These are phyloP conservation scores for Colletotrichum incanum DNA, from an alignment of 2,329 filamentous ascomycete genomes.

Conservation along the genomic window DNA sequence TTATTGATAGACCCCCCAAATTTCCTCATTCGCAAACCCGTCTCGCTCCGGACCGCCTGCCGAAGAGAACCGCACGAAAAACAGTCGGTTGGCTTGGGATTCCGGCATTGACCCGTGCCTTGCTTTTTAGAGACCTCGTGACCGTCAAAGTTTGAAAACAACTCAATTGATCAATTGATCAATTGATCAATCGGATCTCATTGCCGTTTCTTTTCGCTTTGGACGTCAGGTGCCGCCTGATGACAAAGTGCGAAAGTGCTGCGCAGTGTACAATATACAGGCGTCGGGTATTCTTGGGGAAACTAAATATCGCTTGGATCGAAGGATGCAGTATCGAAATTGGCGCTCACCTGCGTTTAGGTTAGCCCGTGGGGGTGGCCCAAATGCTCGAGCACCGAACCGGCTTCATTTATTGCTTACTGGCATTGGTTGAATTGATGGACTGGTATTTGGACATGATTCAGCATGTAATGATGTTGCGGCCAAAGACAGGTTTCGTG, in stretches of 20 bases:
- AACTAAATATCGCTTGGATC: neutral
- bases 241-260: neutral
- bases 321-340: neutral
- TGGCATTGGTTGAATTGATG: neutral
- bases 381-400: neutral
- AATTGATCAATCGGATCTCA: slow-evolving; percentile 9
- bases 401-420: neutral
- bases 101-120: slow-evolving; percentile 33
- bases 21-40: slow-evolving; percentile 25
- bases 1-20: slow-evolving; percentile 37
- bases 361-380: neutral
- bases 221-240: slow-evolving; percentile 26
- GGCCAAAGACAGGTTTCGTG: too few relatives aligned
- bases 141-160: slow-evolving; percentile 3
- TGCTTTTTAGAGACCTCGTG: slow-evolving; percentile 26
- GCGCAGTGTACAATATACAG: slow-evolving; percentile 3
- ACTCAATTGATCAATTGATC: slow-evolving; percentile 2
- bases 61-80: slow-evolving; percentile 34
- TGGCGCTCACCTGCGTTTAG: neutral
- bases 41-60: slow-evolving; percentile 16
- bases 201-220: slow-evolving; percentile 7
- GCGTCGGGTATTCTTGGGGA: slow-evolving; percentile 14
- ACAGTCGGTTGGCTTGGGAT: slow-evolving; percentile 29
- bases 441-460: too few relatives aligned
- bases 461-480: too few relatives aligned